Evolutionary conservation across 768 basidiomycete genomes (phyloP).

Genomic region (Podaxis sp.): DNA sequence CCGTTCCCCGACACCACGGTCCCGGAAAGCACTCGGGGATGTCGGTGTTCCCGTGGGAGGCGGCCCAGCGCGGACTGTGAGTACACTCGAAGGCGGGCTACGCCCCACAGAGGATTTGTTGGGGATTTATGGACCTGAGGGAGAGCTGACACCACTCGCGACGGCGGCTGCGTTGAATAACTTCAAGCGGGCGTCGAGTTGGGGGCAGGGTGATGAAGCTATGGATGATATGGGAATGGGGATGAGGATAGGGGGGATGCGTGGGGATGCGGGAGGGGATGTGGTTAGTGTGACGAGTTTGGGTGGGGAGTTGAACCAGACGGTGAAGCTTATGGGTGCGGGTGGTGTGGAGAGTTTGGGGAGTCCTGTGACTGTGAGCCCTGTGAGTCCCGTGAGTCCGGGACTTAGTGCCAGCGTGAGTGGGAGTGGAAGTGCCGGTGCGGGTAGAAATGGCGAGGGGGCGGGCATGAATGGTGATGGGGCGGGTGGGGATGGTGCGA

Average conservation of each 20-base stretch:
- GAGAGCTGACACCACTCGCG: neutral
- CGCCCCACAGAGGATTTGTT: constrained; percentile 1
- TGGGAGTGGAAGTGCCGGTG: neutral
- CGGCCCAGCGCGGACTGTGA: constrained; percentile 3
- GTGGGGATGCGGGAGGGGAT: constrained; percentile 16
- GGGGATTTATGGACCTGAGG: constrained; percentile 10
- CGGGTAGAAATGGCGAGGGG: no score
- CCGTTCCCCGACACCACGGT: neutral
- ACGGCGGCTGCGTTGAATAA: constrained; percentile 1
- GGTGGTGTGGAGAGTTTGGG: constrained; percentile 18
- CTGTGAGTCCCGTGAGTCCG: neutral
- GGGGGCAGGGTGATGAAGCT: constrained; percentile 53
- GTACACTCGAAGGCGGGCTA: constrained; percentile 6
- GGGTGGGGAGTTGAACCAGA: constrained; percentile 38
- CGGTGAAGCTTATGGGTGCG: constrained; percentile 19
- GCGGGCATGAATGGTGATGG: neutral
- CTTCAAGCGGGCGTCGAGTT: constrained; percentile 57
- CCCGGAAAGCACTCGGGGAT: neutral
- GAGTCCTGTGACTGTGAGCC: constrained; percentile 5
- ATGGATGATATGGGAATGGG: constrained; percentile 26
- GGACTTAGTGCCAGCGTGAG: neutral
- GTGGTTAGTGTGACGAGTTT: constrained; percentile 35
- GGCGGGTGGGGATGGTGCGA: neutral
- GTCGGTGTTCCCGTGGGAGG: neutral
- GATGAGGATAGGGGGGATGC: constrained; percentile 25